Base-by-base conservation (phyloP, 768 basidiomycete species). In the Mrakia hoshinonis region DNA sequence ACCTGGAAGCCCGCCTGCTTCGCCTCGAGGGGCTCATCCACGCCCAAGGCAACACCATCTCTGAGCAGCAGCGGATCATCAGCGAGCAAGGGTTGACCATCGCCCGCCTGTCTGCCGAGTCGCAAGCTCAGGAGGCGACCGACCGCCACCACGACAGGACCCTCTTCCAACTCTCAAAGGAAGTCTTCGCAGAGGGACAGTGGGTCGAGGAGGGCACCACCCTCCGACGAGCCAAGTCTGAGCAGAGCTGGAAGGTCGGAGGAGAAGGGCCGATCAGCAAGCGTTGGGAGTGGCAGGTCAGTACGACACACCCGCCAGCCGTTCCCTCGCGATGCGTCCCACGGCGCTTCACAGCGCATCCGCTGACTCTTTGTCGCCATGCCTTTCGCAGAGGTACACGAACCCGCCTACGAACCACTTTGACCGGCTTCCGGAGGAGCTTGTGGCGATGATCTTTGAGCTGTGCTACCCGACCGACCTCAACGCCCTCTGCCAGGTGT, bases 211-310 rank as follows among this genome's bases (percentile, higher is more conserved):
- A 39, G 31, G 58, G 58, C 4, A 61, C 58, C 1, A 22, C 18
- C 7, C 5, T 38, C 58, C 31, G 34, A 36, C 31, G 58, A 61
- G 34, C 31, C 31, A 20, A 31, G 15, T 31, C 58, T 1, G 58
- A 36, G n/a, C 34, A 61, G 58, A 61, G 36, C 15, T 61, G 58
- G 58, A 61, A 38, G 58, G 22, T 36, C 31, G 58, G 58, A 7
- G 58, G 36, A 15, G 58, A 61, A 31, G 58, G 58, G 36, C 29
- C 58, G 15, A 29, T 36, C 1, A 18, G 43, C 43, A 43, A 43
- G 43, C 6, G 22, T 9, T 61, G 58, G 58, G 58, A 61, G 20
- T 61, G 58, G 58, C 31, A 36, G 34, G 58, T 61, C 5, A 15
- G 58, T 61, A 31, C 58, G 22, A 18, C 4, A 3, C 52, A 3